These are phyloP conservation scores for Trametes sp. DNA, from an alignment of 1,284 basidiomycete species.

Conservation along the genomic window DNA sequence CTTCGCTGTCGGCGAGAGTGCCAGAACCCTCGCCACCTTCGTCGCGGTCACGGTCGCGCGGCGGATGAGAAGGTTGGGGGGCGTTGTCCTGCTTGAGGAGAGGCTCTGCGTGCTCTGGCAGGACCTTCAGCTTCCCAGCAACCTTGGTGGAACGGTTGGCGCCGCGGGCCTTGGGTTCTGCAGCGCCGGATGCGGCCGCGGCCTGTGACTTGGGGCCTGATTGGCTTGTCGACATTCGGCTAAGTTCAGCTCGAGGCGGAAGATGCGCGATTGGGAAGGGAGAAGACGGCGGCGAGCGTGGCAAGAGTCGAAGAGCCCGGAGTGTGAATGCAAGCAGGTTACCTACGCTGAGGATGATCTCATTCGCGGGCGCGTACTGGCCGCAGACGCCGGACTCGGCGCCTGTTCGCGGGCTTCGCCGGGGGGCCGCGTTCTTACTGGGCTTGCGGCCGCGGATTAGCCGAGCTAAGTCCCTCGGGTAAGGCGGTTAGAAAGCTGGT, in stretches of 20 bases:
- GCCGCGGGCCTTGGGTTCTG: slow-evolving; percentile 65
- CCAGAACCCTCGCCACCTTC: slow-evolving; percentile 52
- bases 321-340: no score
- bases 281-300: neutral
- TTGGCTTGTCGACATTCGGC: slow-evolving; percentile 34
- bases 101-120: slow-evolving; percentile 89
- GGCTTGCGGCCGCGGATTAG: slow-evolving; percentile 6
- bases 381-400: neutral
- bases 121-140: slow-evolving; percentile 89
- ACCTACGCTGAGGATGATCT: slow-evolving; percentile 1
- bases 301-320: slow-evolving; percentile 11
- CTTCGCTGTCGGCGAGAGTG: slow-evolving; percentile 71
- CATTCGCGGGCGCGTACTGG: slow-evolving; percentile 13
- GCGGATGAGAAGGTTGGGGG: slow-evolving; percentile 38
- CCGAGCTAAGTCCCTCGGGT: slow-evolving; percentile 1
- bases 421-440: slow-evolving; percentile 16
- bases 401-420: slow-evolving; percentile 7
- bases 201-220: slow-evolving; percentile 25
- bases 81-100: slow-evolving; percentile 41
- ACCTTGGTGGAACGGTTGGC: slow-evolving; percentile 89
- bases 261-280: neutral
- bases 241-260: neutral
- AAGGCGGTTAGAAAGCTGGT: slow-evolving; percentile 9
- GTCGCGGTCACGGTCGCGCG: slow-evolving; percentile 41
- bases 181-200: slow-evolving; percentile 16